A percentile compares a stretch with the other conserved stretches of the same genome.
Evolutionary conservation across 1,284 basidiomycete species (phyloP).

Genomic region (Puccinia triticina): DNA sequence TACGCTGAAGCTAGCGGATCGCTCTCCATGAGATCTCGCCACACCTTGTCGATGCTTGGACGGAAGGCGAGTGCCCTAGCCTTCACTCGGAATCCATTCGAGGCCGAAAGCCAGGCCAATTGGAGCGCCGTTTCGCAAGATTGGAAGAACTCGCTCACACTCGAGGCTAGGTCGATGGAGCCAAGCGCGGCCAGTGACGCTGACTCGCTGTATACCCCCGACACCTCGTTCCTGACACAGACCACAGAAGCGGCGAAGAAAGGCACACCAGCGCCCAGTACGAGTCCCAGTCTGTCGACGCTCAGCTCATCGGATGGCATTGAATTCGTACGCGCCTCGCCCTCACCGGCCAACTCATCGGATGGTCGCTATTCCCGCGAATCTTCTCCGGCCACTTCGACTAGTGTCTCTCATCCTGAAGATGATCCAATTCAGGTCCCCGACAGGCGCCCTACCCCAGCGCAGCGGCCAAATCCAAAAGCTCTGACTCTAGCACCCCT

Average conservation of each 20-base stretch:
- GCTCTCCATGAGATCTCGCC: constrained; percentile 10
- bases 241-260: not conserved
- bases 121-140: constrained; percentile 8
- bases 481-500: not conserved
- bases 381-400: constrained; percentile 30
- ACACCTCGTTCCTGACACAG: not conserved
- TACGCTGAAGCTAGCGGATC: not conserved
- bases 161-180: not conserved
- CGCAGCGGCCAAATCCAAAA: not conserved
- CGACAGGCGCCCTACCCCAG: not conserved
- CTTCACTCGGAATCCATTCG: not conserved
- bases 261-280: not conserved
- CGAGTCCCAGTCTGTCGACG: constrained; percentile 25
- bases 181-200: not conserved
- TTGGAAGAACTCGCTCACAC: constrained; percentile 8
- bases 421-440: not conserved
- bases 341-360: constrained; percentile 30
- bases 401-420: constrained; percentile 17
- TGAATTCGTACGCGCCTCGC: constrained; percentile 13
- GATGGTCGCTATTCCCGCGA: constrained; percentile 28
- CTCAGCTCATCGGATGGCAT: constrained; percentile 25
- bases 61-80: constrained; percentile 30
- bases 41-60: constrained; percentile 38
- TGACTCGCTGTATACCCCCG: not conserved
- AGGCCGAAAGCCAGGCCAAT: not conserved